phyloP scores from a whole-genome alignment of 495 filamentous ascomycete genomes.

The Penicillium samsonianum region DNA sequence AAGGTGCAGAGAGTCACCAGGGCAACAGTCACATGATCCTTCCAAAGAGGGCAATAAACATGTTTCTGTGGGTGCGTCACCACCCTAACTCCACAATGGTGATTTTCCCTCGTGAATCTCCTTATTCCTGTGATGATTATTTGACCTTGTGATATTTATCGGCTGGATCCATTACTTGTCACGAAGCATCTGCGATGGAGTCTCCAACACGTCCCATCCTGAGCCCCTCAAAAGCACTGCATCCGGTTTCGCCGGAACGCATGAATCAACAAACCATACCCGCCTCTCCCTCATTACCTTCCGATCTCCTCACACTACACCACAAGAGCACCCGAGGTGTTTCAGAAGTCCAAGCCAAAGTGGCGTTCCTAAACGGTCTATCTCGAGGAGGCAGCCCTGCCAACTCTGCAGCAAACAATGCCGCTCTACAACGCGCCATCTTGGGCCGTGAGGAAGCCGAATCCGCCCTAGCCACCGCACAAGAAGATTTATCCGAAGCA shows the following conservation, averaged over 20 bases:
- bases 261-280: constrained; percentile 68
- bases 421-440: constrained; percentile 76
- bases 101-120: constrained; percentile 23
- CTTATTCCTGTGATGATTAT: constrained; percentile 27
- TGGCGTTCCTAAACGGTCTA: constrained; percentile 78
- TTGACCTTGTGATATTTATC: constrained; percentile 21
- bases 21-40: constrained; percentile 43
- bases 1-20: constrained; percentile 27
- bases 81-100: constrained; percentile 24
- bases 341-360: constrained; percentile 84
- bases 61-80: constrained; percentile 39
- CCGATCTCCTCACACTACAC: constrained; percentile 42
- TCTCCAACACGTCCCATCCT: constrained; percentile 46
- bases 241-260: constrained; percentile 75
- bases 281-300: constrained; percentile 54
- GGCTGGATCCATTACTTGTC: constrained; percentile 15
- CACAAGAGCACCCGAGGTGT: constrained; percentile 45
- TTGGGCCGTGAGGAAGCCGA: constrained; percentile 82
- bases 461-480: constrained; percentile 53
- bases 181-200: constrained; percentile 38
- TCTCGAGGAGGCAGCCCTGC: constrained; percentile 60
- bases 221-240: constrained; percentile 63
- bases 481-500: constrained; percentile 67
- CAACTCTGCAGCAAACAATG: constrained; percentile 58
- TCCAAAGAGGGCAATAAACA: constrained; percentile 39